Base-by-base conservation (phyloP, 2,329 filamentous ascomycete species). In the Aspergillus aculeatus region DNA sequence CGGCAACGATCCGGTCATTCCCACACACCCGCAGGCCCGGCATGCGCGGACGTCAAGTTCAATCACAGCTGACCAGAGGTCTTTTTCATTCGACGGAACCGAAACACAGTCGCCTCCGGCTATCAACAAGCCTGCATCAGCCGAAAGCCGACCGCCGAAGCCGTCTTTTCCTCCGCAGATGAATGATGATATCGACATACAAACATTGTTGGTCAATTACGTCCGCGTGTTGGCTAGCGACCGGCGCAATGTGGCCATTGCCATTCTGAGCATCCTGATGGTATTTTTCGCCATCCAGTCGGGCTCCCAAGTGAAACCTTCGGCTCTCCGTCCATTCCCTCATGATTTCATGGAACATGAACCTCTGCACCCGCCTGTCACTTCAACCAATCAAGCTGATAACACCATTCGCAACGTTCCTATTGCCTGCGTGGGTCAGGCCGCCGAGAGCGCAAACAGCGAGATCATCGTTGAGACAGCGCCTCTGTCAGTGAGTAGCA, bases 121-220 rank as follows among this genome's bases (percentile, higher is more conserved):
- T 21, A 16, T 52, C 21, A 7, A 51, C 52, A 49, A 44, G 12
- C n/a, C 50, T 35, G 41, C 32, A n/a, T n/a, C 62, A 16, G 57
- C 61, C 21, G 24, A 64, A 16, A 41, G 50, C 44, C 56, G 23
- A 23, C 32, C 58, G 21, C 54, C 49, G 9, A 10, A 50, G 9
- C 47, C 55, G 21, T 12, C 35, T 1, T 58, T 57, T 56, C 23
- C 54, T 24, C 54, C 31, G n/a, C 60, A 57, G 19, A 50, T 56
- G 9, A 54, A 63, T 7, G 60, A 68, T 2, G 77, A 86, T 16
- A 77, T 86, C 21, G 83, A 83, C 2, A 72, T 87, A 0, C 74
- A 77, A 16, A 80, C 80, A 0, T 73, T 86, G 14, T 61, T 86
- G 49, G 74, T 77, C 60, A 85, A 85, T 66, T 86, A 85, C 64